These are phyloP conservation scores for Fusarium sp. DNA, from an alignment of 2,329 filamentous ascomycete species.

Conservation along the genomic window DNA sequence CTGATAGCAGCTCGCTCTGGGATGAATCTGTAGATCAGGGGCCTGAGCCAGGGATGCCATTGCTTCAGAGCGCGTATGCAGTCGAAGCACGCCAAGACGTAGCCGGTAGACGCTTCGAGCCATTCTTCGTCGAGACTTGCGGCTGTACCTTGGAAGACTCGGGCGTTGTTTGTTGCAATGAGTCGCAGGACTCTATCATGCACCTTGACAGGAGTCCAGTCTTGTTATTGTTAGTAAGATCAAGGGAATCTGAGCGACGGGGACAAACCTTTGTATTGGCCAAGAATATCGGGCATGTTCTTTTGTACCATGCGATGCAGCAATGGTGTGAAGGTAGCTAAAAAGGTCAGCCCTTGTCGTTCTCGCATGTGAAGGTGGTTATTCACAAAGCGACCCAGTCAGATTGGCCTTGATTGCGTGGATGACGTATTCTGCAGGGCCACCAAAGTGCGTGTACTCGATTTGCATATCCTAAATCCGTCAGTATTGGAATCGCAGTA, in stretches of 20 bases:
- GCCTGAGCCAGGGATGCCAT: slow-evolving; percentile 21
- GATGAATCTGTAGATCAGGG: slow-evolving; percentile 19
- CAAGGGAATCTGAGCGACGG: rapidly evolving
- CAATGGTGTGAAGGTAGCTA: slow-evolving; percentile 7
- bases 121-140: slow-evolving; percentile 25
- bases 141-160: slow-evolving; percentile 22
- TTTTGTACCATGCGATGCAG: slow-evolving; percentile 13
- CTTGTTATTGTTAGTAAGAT: background rate
- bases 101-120: slow-evolving; percentile 10
- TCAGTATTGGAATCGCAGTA: background rate
- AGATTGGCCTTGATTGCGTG: slow-evolving; percentile 25
- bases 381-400: slow-evolving; percentile 13
- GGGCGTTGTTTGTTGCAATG: slow-evolving; percentile 22
- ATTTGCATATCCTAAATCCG: slow-evolving; percentile 18
- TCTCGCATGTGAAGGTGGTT: rapidly evolving
- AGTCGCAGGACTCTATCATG: slow-evolving; percentile 17
- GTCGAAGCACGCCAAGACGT: slow-evolving; percentile 20
- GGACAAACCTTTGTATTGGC: background rate
- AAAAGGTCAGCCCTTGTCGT: rapidly evolving
- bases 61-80: slow-evolving; percentile 29
- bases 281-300: slow-evolving; percentile 9
- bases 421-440: slow-evolving; percentile 21
- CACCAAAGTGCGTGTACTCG: slow-evolving; percentile 25
- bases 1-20: slow-evolving; percentile 18
- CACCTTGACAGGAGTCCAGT: slow-evolving; percentile 20